Conservation (phyloP, 768 basidiomycete species). For the Cyathus striatus region DNA sequence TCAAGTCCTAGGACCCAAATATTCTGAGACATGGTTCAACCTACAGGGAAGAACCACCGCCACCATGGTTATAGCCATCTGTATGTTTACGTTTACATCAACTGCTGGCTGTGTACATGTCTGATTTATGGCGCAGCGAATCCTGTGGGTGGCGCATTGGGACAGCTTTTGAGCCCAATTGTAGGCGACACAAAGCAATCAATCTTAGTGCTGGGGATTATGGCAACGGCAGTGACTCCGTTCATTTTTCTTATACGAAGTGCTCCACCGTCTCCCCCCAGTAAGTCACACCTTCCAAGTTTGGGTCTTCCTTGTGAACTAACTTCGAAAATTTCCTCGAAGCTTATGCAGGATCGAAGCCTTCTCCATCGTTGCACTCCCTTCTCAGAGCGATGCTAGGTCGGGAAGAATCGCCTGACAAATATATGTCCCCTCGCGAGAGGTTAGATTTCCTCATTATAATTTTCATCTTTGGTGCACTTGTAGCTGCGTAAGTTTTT, state of each 20-base stretch:
- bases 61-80: conserved; percentile 54
- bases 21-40: conserved; percentile 83
- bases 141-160: conserved; percentile 69
- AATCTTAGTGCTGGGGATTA: conserved; percentile 65
- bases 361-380: conserved; percentile 46
- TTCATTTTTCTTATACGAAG: conserved; percentile 51
- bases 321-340: conserved; percentile 8
- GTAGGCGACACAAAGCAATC: conserved; percentile 50
- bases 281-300: conserved; percentile 31
- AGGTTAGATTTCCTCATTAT: conserved; percentile 68
- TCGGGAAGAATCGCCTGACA: conserved; percentile 29
- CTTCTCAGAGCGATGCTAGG: conserved; percentile 53
- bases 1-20: conserved; percentile 75
- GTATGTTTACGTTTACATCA: conserved; percentile 18
- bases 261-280: conserved; percentile 74
- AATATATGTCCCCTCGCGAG: conserved; percentile 59
- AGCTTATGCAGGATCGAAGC: conserved; percentile 69
- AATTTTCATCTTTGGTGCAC: conserved; percentile 51
- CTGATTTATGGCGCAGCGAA: conserved; percentile 43
- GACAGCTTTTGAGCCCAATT: conserved; percentile 68
- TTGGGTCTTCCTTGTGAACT: background rate
- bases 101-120: background rate
- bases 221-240: conserved; percentile 59
- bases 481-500: conserved; percentile 55
- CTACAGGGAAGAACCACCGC: conserved; percentile 73